Evolutionary conservation across 1,284 basidiomycete species (phyloP), one percentile per base, ranked within the genome.

Genomic region (Boletus semigastroideus): DNA sequence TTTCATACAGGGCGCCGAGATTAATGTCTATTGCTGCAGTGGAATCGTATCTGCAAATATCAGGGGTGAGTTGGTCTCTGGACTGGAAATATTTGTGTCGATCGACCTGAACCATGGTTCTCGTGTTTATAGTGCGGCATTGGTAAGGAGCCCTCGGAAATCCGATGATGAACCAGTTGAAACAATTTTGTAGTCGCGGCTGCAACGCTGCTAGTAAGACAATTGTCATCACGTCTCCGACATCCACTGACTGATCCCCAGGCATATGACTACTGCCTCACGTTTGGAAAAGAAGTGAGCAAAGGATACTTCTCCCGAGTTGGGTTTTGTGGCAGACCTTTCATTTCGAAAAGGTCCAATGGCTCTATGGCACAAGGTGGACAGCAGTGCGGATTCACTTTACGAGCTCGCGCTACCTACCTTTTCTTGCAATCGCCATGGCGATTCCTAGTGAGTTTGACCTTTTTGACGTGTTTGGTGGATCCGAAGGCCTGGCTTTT

Each of bases 221-320:
- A 5, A 39, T 12, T 20, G 13, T 13, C 8, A 3, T 20, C 6
- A 39, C 5, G 14, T 27, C 25, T 33, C 37, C 12, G 9, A 4
- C 19, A 9, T 6, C 36, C n/a, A 25, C 37, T 34, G 40, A 59
- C 30, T 2, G 4, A 37, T 16, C 33, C 30, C 33, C 27, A 63
- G 61, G 27, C 33, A 16, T 63, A 59, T 13, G 61, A 61, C 28
- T 61, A 49, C 28, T 61, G 56, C 31, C 59, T 61, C 17, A 61
- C 59, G 5, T 41, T 59, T 3, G 49, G 48, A 46, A 27, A 51
- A 33, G 59, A 63, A 46, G 59, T 47, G 39, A 9, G 44, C 51
- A 6, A 0, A 25, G 16, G 22, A 0, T 34, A 13, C 27, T 4
- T 14, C 13, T 20, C 2, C 31, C 27, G 5, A 5, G 22, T 31